Percentiles rank a stretch among this genome's conserved stretches.
Evolutionary conservation across 495 filamentous ascomycete genomes (phyloP).

Genomic region (Neurospora pannonica): DNA sequence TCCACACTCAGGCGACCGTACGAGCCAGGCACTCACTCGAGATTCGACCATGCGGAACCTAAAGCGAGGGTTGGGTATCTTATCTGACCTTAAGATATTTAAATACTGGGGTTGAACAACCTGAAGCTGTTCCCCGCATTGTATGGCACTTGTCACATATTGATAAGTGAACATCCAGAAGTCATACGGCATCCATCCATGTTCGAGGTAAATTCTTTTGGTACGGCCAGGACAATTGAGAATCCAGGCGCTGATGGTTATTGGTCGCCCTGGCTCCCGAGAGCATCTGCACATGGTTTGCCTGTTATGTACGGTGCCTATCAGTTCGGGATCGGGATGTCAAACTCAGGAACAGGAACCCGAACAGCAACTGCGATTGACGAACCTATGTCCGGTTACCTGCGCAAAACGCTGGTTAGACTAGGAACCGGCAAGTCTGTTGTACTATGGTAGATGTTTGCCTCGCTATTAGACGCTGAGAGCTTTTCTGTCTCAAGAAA

Average conservation of each 20-base stretch:
- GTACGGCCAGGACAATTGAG: not conserved
- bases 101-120: not conserved
- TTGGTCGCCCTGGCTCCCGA: not conserved
- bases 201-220: not conserved
- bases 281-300: not conserved
- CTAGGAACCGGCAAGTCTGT: no score
- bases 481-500: not conserved
- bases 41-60: not conserved
- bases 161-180: not conserved
- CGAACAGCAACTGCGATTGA: not conserved
- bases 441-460: no score
- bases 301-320: not conserved
- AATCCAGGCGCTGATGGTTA: not conserved
- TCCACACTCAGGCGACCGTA: not conserved
- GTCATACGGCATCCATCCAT: not conserved
- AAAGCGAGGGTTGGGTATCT: not conserved
- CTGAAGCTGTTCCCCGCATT: not conserved
- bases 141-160: not conserved
- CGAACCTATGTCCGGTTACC: not conserved
- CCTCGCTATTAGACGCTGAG: no score
- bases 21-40: not conserved
- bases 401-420: not conserved
- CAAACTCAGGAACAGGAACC: not conserved
- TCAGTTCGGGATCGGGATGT: not conserved
- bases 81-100: not conserved